A percentile compares a stretch with the other conserved stretches of the same genome.
phyloP scores from a whole-genome alignment of 768 basidiomycete species.

The Botryobasidium botryosum region DNA sequence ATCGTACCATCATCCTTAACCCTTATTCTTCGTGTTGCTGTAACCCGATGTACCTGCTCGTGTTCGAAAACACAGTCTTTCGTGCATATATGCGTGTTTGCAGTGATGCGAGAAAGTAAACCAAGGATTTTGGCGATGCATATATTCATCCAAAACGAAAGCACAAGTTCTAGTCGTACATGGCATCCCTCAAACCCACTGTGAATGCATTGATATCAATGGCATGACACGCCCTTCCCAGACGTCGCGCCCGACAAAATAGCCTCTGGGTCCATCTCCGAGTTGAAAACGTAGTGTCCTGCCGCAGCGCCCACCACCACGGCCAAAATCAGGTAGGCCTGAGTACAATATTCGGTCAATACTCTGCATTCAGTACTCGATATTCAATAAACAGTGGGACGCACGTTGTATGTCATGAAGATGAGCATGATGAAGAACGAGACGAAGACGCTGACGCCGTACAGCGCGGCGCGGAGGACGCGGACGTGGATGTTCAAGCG shows the following conservation, averaged over 20 bases:
- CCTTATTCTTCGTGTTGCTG: too few relatives aligned
- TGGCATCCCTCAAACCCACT: too few relatives aligned
- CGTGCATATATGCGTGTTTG: too few relatives aligned
- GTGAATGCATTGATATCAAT: conserved; percentile 1
- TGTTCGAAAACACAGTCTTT: too few relatives aligned
- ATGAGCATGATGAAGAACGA: conserved; percentile 90
- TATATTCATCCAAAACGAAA: too few relatives aligned
- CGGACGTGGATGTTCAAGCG: background rate
- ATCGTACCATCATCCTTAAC: too few relatives aligned
- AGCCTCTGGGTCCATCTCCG: conserved; percentile 43
- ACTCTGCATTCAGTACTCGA: background rate
- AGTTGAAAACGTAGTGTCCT: conserved; percentile 66
- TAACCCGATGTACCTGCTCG: too few relatives aligned
- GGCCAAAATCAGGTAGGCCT: conserved; percentile 78
- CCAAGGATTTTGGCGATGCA: too few relatives aligned
- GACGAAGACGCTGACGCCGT: conserved; percentile 58
- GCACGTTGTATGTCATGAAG: conserved; percentile 92
- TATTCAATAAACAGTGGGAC: background rate
- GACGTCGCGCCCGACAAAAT: conserved; percentile 16
- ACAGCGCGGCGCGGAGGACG: conserved; percentile 24
- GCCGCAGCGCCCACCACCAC: conserved; percentile 67
- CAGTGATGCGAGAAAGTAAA: too few relatives aligned
- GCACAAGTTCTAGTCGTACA: too few relatives aligned
- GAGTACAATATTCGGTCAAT: background rate
- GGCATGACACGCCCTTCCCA: background rate